Base-by-base conservation (phyloP, 208 protist species). In the Herpetomonas tarakana region DNA sequence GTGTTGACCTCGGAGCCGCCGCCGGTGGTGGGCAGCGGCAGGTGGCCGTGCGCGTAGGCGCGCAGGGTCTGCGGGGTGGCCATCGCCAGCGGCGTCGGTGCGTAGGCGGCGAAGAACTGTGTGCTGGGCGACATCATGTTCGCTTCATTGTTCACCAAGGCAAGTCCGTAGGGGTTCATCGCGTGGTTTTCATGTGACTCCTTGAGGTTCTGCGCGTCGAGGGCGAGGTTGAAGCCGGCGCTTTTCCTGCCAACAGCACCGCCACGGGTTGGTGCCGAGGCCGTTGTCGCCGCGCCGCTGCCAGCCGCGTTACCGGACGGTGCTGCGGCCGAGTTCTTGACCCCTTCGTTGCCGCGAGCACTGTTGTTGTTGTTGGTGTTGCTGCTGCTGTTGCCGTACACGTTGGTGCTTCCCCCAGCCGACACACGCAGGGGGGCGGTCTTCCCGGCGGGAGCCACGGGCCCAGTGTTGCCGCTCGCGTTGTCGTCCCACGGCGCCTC, bases 61-160 rank as follows among this genome's bases (percentile, higher is more conserved):
- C 79, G 81, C 39, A 91, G 65, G 14, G 87, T 93, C 67, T 80
- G 81, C 18, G 87, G 83, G 27, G 87, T 85, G 12, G 83, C 83
- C 71, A 78, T 86, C 21, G 74, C 87, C 53, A 93, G 63, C 30
- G 87, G 87, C 11, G 81, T 87, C 27, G 83, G 86, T 21, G 87
- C 83, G 74, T 91, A 91, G 22, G 83, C 83, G n/a, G 80, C 82
- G 59, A 91, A 93, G 70, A 91, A 91, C 70, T 94, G 87, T 31
- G 87, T 89, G 58, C 78, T 79, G 24, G 87, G 87, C 69, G 82
- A 90, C 46, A 93, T 71, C 63, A 88, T 75, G 57, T 78, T 82
- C 31, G 78, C 76, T 54, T 73, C 66, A 45, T 74, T 60, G 46
- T 81, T 68, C 26, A 81, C 57, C 35, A 88, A 73, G 61, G 52